These are phyloP conservation scores for Leishmania arabica DNA, from an alignment of 208 protist genomes.

Conservation along the genomic window DNA sequence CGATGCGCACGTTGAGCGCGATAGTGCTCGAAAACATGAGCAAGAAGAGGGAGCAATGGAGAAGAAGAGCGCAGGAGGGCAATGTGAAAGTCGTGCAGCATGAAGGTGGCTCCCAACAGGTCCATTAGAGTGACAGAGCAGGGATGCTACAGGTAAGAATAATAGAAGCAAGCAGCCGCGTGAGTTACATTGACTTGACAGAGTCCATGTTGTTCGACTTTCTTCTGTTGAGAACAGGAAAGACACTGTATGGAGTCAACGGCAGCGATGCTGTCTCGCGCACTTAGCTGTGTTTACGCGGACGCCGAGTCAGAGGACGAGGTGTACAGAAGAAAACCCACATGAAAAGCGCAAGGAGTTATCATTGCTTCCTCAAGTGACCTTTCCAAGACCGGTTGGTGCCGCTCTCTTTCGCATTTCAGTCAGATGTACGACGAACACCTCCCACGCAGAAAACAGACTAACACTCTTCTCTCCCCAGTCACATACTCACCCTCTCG, in stretches of 20 bases:
- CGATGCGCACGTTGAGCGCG: background rate
- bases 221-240: background rate
- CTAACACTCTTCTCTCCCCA: background rate
- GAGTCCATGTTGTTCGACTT: background rate
- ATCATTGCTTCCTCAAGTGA: background rate
- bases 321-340: background rate
- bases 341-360: background rate
- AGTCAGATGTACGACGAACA: background rate
- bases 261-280: background rate
- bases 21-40: background rate
- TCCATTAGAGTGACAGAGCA: background rate
- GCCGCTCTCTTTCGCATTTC: background rate
- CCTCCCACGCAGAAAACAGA: background rate
- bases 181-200: background rate
- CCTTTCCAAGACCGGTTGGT: background rate
- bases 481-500: background rate
- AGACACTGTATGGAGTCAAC: background rate
- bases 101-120: background rate
- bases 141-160: background rate
- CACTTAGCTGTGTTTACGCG: background rate
- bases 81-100: background rate
- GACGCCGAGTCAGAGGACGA: background rate
- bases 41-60: slow-evolving; percentile 2
- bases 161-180: background rate
- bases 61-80: background rate